These are phyloP conservation scores for Fusarium mangiferae DNA, from an alignment of 2,329 filamentous ascomycete genomes.

Conservation along the genomic window DNA sequence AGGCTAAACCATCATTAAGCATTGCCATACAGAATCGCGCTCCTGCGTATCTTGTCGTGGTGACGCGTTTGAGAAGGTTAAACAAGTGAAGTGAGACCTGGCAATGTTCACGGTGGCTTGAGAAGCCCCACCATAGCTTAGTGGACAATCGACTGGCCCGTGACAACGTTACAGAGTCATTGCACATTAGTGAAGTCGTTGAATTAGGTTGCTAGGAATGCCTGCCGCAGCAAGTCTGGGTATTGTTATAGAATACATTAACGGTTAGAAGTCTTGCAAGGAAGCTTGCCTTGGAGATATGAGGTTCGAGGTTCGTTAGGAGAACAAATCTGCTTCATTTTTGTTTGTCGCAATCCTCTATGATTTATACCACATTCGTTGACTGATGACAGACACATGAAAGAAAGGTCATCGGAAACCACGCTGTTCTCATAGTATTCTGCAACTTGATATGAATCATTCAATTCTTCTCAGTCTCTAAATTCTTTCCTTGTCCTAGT, in stretches of 20 bases:
- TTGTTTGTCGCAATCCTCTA: not conserved
- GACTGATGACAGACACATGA: not conserved
- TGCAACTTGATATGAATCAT: not conserved
- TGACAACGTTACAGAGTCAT: not conserved
- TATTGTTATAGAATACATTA: not conserved
- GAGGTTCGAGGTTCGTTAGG: not conserved
- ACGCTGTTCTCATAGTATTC: not conserved
- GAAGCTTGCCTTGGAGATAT: not conserved
- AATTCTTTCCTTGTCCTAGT: not conserved
- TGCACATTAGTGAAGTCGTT: not conserved
- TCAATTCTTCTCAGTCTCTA: not conserved
- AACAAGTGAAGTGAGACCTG: conserved; percentile 11
- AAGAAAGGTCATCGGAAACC: not conserved
- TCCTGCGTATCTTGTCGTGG: not conserved
- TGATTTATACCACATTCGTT: not conserved
- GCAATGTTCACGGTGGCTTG: conserved; percentile 8
- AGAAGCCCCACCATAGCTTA: conserved; percentile 7
- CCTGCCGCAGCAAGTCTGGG: not conserved
- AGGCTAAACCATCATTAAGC: conserved; percentile 11
- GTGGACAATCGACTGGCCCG: not conserved
- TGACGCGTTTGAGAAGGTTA: conserved; percentile 4
- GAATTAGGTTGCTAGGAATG: not conserved
- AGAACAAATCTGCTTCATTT: not conserved
- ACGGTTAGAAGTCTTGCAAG: not conserved
- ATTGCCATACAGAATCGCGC: conserved; percentile 1